Evolutionary conservation across 1,284 basidiomycete genomes (phyloP).

Genomic region (Microbotryum scabiosae): DNA sequence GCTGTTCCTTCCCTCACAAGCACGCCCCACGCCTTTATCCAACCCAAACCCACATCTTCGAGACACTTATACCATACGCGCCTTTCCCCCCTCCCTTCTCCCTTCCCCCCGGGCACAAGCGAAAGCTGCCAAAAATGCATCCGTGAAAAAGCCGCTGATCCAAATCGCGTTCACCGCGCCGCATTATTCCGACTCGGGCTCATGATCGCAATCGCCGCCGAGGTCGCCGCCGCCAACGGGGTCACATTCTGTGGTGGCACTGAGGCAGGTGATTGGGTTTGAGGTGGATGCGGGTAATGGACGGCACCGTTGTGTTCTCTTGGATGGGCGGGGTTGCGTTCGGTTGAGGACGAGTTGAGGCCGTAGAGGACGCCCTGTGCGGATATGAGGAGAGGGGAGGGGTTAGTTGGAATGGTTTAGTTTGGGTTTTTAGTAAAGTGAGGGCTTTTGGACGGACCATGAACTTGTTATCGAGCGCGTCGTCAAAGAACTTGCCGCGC

Average conservation of each 20-base stretch:
- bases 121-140: too few species aligned
- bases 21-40: too few species aligned
- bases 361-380: slow-evolving; percentile 29
- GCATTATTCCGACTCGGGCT: slow-evolving; percentile 9
- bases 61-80: too few species aligned
- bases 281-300: slow-evolving; percentile 23
- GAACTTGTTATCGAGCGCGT: slow-evolving; percentile 55
- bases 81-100: too few species aligned
- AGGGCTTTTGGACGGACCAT: slow-evolving; percentile 12
- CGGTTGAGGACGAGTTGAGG: slow-evolving; percentile 20
- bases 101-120: too few species aligned
- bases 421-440: too few species aligned
- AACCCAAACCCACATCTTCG: too few species aligned
- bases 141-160: too few species aligned
- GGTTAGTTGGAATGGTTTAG: too few species aligned
- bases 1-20: too few species aligned
- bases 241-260: slow-evolving; percentile 10
- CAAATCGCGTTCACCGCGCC: too few species aligned
- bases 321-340: slow-evolving; percentile 9
- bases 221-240: slow-evolving; percentile 14
- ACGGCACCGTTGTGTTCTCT: slow-evolving; percentile 28
- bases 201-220: slow-evolving; percentile 17
- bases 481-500: slow-evolving; percentile 81
- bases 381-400: not conserved
- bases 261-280: not conserved